Evolutionary conservation across 2,329 filamentous ascomycete species (phyloP), one percentile per base, ranked within the genome.

Genomic region (Aspergillus puulaauensis): DNA sequence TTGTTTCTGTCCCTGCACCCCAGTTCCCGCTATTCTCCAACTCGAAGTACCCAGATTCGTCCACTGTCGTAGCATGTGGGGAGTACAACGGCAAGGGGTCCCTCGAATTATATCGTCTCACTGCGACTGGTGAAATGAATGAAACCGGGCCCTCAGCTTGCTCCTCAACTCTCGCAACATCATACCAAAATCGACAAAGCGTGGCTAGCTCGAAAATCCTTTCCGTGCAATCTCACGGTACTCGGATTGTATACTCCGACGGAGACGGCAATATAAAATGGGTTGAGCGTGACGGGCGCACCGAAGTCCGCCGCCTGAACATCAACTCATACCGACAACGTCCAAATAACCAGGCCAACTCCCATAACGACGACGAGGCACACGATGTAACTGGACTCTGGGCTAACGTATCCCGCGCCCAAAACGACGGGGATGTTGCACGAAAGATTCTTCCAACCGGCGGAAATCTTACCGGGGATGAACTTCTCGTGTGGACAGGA

Each of bases 11-110:
- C 9, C 89, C 77, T 39, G 68, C 71, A 4, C 83, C 86, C 12
- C 69, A 64, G 58, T 75, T 88, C 19, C 83, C 85, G n/a, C 64
- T 73, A 4, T 66, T 68, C 40, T 67, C 67, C 3, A 64, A 66
- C 40, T 65, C 68, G 1, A 11, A 73, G 80, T 54, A 81, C 83
- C 55, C 81, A 81, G 61, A 78, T 85, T 12, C 77, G 73, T 61
- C 87, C 46, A 92, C 89, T 0, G 75, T 97, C 24, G 83, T 96
- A 52, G 90, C 91, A 3, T 90, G 90, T 40, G 93, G 93, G 5
- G 90, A 93, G 70, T 97, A 97, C 77, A 96, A 95, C 66, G 91
- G 89, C 33, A 93, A 95, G 72, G 93, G 93, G 0, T 93, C 90
- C 0, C 79, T 98, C 2, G 93, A 98, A 69, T 77, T 96, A n/a